Base-by-base conservation (phyloP, 371 early-diverging fungal species). In the Mucor sp. region DNA sequence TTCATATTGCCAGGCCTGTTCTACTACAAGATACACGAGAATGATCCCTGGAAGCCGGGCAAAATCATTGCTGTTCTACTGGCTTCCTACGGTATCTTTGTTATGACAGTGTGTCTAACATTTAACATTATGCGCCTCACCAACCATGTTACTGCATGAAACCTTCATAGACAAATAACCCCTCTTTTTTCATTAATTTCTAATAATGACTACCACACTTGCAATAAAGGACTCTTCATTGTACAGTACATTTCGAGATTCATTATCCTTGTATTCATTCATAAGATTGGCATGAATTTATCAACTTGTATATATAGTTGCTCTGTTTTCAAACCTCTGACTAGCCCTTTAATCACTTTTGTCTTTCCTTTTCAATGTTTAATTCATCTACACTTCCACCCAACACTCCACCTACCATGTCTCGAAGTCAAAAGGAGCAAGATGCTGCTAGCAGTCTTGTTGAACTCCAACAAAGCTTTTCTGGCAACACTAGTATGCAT, bases 1-100 rank as follows among this genome's bases (percentile, higher is more conserved):
- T 96, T 99, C 70, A 98, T 99, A 65, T 84, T 99, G 28, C 99
- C 99, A 0, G 94, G 98, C 2, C 48, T 97, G 11, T 95, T 98
- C 66, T 99, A 98, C 81, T 93, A 92, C 81, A 94, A 94, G 78
- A 74, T 97, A 60, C 89, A 91, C 64, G 76, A 82, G 58, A 73
- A 86, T 63, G 75, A 85, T 23, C 83, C 85, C 2, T 90, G 90
- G 91, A 77, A 75, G 41, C 63, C 57, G 8, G 79, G 78, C 58
- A 88, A 87, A 67, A 71, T 87, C 30, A 57, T 74, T 12, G 78
- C 91, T 4, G 82, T 86, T 6, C 56, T 74, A 19, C 57, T 93
- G 15, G 72, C 80, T 1, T 4, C 77, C 6, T 92, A 91, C 69
- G 93, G 92, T 7, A 37, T 74, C 37, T 63, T 84, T 41, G 84